Evolutionary conservation across 768 basidiomycete genomes (phyloP).

Genomic region (Symmetrospora coprosmae): DNA sequence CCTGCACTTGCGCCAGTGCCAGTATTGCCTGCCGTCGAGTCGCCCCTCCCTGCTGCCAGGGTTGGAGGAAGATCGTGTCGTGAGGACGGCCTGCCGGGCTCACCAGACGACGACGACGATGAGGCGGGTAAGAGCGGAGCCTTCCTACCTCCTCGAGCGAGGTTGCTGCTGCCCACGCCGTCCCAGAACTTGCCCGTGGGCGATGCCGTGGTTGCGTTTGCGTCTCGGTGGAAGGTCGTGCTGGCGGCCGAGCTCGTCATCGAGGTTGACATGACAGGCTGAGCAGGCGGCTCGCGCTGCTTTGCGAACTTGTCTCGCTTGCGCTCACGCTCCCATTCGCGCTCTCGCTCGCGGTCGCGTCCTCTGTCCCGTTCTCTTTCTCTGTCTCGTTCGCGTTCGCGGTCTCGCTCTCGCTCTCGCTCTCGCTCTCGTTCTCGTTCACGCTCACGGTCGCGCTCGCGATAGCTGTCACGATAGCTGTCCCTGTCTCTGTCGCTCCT

Average conservation of each 20-base stretch:
- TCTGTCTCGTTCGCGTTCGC: not conserved
- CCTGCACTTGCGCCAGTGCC: too few species aligned
- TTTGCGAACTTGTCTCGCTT: slow-evolving; percentile 9
- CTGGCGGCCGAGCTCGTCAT: not conserved
- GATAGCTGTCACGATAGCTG: not conserved
- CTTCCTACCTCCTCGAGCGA: not conserved
- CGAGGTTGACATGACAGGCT: not conserved
- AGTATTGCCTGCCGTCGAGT: too few species aligned
- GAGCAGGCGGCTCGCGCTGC: not conserved
- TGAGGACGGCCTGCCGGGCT: not conserved
- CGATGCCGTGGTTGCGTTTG: not conserved
- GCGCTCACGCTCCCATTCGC: not conserved
- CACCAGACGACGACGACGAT: not conserved
- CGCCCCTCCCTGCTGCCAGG: too few species aligned
- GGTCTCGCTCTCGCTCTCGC: not conserved
- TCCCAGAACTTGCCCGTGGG: not conserved
- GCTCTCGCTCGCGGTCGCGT: not conserved
- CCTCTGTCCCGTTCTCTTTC: not conserved
- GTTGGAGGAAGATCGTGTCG: not conserved
- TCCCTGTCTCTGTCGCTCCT: not conserved
- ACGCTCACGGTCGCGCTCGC: not conserved
- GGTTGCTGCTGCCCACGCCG: not conserved
- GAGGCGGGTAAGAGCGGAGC: not conserved
- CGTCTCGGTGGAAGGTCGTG: not conserved
- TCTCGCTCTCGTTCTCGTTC: not conserved